phyloP scores from a whole-genome alignment of 306 rosid species.

The Lathyrus sativus region DNA sequence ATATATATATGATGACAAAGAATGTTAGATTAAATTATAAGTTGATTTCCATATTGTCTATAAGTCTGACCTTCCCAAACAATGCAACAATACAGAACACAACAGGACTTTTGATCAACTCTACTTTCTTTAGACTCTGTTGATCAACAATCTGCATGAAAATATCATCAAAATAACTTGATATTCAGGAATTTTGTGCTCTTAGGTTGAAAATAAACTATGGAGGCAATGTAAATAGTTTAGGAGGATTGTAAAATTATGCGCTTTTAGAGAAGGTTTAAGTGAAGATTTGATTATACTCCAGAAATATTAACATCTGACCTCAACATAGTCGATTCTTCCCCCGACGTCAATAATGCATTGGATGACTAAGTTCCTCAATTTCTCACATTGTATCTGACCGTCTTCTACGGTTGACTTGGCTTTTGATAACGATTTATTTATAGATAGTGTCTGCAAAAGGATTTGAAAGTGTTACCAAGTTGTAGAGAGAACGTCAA shows the following conservation, averaged over 20 bases:
- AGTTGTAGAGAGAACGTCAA: conserved; percentile 10
- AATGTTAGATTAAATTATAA: conserved; percentile 27
- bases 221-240: too few relatives aligned
- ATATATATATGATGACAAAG: not conserved
- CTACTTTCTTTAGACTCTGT: conserved; percentile 62
- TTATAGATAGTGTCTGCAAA: conserved; percentile 75
- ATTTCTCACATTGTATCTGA: conserved; percentile 52
- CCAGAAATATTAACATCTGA: too few relatives aligned
- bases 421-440: conserved; percentile 68
- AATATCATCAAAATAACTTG: too few relatives aligned
- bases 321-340: too few relatives aligned
- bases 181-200: too few relatives aligned
- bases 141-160: too few relatives aligned
- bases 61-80: conserved; percentile 81
- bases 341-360: too few relatives aligned
- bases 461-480: conserved; percentile 32
- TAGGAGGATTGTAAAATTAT: too few relatives aligned
- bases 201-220: too few relatives aligned
- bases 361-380: conserved; percentile 53
- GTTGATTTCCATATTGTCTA: conserved; percentile 82
- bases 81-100: conserved; percentile 84
- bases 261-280: too few relatives aligned
- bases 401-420: conserved; percentile 68
- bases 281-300: too few relatives aligned
- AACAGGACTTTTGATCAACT: conserved; percentile 63